Evolutionary conservation across 2,329 filamentous ascomycete genomes (phyloP).

Genomic region (Ceratocystis papillata): DNA sequence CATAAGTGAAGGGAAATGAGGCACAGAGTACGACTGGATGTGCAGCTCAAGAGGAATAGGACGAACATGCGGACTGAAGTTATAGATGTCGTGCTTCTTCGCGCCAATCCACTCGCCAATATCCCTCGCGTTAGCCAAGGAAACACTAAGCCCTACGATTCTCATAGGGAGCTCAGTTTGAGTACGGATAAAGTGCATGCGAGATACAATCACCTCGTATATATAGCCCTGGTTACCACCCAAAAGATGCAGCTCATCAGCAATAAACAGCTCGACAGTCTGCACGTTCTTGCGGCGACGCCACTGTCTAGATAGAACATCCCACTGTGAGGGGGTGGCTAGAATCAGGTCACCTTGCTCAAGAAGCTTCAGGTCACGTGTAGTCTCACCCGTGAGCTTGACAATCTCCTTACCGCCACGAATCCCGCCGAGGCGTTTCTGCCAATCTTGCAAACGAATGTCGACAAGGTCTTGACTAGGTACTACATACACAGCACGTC

Average conservation of each 20-base stretch:
- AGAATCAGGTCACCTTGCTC: constrained; percentile 81
- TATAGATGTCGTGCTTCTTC: constrained; percentile 96
- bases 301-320: constrained; percentile 91
- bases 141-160: constrained; percentile 82
- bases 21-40: constrained; percentile 88
- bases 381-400: constrained; percentile 87
- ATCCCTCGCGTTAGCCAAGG: constrained; percentile 83
- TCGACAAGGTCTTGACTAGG: constrained; percentile 92
- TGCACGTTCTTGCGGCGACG: constrained; percentile 93
- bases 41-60: constrained; percentile 85
- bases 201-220: constrained; percentile 94
- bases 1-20: constrained; percentile 97
- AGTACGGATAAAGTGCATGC: constrained; percentile 90
- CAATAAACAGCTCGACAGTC: constrained; percentile 79
- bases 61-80: constrained; percentile 88
- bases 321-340: constrained; percentile 90
- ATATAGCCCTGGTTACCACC: constrained; percentile 77
- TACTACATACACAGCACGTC: constrained; percentile 83
- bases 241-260: constrained; percentile 88
- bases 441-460: constrained; percentile 71
- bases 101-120: constrained; percentile 97
- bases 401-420: constrained; percentile 79
- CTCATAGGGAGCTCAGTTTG: constrained; percentile 77
- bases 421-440: constrained; percentile 59
- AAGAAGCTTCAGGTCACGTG: constrained; percentile 77